Conservation (phyloP, 2,329 filamentous ascomycete genomes). For the Juglanconis oblonga region DNA sequence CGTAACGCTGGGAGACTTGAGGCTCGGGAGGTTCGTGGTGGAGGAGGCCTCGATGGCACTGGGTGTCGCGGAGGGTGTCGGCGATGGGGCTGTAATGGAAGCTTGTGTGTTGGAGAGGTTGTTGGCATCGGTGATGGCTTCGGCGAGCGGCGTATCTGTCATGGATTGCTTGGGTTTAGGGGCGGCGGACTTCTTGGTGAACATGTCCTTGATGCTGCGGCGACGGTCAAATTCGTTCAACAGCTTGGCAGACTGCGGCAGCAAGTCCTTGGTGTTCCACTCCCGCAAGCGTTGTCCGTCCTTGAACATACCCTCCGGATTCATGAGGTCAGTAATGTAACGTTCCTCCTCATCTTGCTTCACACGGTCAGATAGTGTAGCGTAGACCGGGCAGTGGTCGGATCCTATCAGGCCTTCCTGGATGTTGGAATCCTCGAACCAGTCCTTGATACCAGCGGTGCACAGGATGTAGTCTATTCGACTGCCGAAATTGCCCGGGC, state of each 20-base stretch:
- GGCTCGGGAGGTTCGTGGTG: not conserved
- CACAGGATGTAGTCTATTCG: slow-evolving; percentile 94
- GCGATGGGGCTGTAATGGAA: not conserved
- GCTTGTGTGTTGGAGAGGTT: not conserved
- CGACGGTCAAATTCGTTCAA: slow-evolving; percentile 86
- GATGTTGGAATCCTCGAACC: slow-evolving; percentile 80
- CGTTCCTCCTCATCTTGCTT: slow-evolving; percentile 43
- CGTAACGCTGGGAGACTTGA: not conserved
- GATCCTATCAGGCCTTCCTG: slow-evolving; percentile 93
- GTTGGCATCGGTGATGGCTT: not conserved
- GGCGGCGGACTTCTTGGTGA: slow-evolving; percentile 52
- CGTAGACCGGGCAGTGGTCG: slow-evolving; percentile 94
- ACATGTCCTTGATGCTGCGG: slow-evolving; percentile 91
- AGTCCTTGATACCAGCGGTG: slow-evolving; percentile 71
- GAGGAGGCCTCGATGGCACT: not conserved
- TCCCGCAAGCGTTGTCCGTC: slow-evolving; percentile 63
- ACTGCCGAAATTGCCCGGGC: slow-evolving; percentile 90
- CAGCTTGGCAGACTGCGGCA: slow-evolving; percentile 75
- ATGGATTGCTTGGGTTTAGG: slow-evolving; percentile 11
- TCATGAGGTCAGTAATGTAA: slow-evolving; percentile 71
- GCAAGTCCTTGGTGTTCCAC: slow-evolving; percentile 63
- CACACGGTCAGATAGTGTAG: slow-evolving; percentile 65
- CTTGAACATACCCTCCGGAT: slow-evolving; percentile 68
- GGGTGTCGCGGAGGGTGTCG: slow-evolving; percentile 1
- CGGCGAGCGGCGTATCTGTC: not conserved